Evolutionary conservation across 2,329 filamentous ascomycete genomes (phyloP).

Genomic region (Fusarium compactum): DNA sequence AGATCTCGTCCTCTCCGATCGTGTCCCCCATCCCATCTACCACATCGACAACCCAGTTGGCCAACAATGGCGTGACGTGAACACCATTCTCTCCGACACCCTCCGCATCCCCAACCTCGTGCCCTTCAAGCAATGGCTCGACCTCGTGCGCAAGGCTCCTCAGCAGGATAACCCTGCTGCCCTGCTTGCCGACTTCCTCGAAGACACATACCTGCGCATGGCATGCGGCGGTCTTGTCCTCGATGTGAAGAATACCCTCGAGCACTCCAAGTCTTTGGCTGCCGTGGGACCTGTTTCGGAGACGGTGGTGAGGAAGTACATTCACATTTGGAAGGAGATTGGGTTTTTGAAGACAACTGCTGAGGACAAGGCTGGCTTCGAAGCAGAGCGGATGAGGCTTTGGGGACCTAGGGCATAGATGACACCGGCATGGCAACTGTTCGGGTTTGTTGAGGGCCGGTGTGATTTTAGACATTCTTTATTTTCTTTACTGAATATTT

Average conservation of each 20-base stretch:
- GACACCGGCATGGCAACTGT: too few species aligned
- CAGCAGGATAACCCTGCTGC: constrained; percentile 32
- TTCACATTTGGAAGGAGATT: constrained; percentile 43
- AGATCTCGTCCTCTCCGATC: constrained; percentile 22
- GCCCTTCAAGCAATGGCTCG: constrained; percentile 25
- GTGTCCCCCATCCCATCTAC: constrained; percentile 11
- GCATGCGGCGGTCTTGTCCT: constrained; percentile 29
- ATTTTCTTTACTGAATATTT: neutral
- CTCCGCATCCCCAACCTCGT: constrained; percentile 18
- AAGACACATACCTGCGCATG: constrained; percentile 29
- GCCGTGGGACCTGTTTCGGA: constrained; percentile 30
- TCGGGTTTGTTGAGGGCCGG: too few species aligned
- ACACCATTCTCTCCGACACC: constrained; percentile 24
- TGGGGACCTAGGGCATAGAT: constrained; percentile 20
- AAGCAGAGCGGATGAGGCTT: constrained; percentile 23
- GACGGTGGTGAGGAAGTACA: constrained; percentile 36
- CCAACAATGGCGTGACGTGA: constrained; percentile 35
- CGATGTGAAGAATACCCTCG: constrained; percentile 18
- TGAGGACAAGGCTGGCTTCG: constrained; percentile 28
- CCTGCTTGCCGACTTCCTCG: constrained; percentile 12
- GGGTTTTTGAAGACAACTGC: constrained; percentile 37
- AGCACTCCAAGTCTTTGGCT: constrained; percentile 27
- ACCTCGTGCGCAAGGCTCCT: constrained; percentile 23
- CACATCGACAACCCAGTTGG: constrained; percentile 34
- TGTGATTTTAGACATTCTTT: neutral